These are phyloP conservation scores for Sutorius australiensis DNA, from an alignment of 768 basidiomycete genomes.

Conservation along the genomic window DNA sequence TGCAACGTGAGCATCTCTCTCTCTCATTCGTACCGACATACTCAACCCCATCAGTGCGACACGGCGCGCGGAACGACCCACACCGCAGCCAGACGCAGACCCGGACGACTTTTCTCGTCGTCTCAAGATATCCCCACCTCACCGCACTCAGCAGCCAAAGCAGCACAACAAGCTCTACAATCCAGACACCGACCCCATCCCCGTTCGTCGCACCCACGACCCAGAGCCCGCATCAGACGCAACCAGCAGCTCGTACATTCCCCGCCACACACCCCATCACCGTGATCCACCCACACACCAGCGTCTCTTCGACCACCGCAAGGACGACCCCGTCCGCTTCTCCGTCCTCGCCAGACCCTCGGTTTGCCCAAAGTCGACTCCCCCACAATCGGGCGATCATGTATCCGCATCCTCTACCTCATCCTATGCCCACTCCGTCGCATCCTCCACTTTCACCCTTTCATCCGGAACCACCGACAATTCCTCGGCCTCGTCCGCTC, in stretches of 20 bases:
- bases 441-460: constrained; percentile 69
- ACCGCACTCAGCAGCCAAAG: constrained; percentile 37
- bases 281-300: constrained; percentile 35
- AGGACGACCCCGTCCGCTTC: constrained; percentile 90
- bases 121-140: constrained; percentile 60
- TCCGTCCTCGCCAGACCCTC: constrained; percentile 54
- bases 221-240: constrained; percentile 62
- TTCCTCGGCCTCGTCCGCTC: constrained; percentile 67
- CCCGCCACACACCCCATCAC: constrained; percentile 31
- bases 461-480: constrained; percentile 71
- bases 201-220: constrained; percentile 58
- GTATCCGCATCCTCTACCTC: constrained; percentile 73
- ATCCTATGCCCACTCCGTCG: constrained; percentile 65
- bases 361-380: constrained; percentile 38
- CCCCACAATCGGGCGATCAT: constrained; percentile 64
- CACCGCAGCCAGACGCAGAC: constrained; percentile 48
- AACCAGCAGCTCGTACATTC: constrained; percentile 46
- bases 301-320: constrained; percentile 83
- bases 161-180: constrained; percentile 59
- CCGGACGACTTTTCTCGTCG: constrained; percentile 69
- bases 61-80: constrained; percentile 41
- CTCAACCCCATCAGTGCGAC: constrained; percentile 35
- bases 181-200: constrained; percentile 66
- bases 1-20: constrained; percentile 44
- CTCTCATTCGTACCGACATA: background rate